Evolutionary conservation across 2,329 filamentous ascomycete species (phyloP), one percentile per base, ranked within the genome.

Genomic region (Fusarium abutilonis): DNA sequence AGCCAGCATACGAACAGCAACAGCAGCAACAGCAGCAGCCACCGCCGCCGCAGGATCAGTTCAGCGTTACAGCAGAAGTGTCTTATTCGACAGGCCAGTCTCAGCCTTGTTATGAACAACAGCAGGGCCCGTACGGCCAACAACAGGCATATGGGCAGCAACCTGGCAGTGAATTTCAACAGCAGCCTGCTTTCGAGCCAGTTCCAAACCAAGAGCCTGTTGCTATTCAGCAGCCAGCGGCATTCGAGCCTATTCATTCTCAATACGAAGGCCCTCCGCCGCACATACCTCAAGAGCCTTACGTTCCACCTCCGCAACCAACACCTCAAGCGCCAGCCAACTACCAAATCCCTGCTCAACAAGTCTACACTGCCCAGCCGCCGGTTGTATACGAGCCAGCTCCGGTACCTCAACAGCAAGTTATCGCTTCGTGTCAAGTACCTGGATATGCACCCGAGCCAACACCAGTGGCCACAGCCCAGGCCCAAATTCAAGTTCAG

Each of bases 1-100:
- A 60, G 2, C 17, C 36, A 3, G 2, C 7, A 0, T 63, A 55
- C 6, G 52, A 6, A 23, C 21, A 62, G 4, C 63, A 65, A 14
- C 59, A n/a, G n/a, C n/a, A n/a, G n/a, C n/a, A n/a, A n/a, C n/a
- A n/a, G n/a, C n/a, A n/a, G n/a, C n/a, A n/a, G n/a, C n/a, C n/a
- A n/a, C n/a, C n/a, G n/a, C n/a, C n/a, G n/a, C n/a, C 60, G 26
- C 54, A 54, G 1, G 49, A 19, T 26, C 56, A 64, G 14, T 60
- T 63, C 2, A 58, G 44, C 1, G 40, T 45, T 1, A 42, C 49
- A 0, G 36, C 51, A 3, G 58, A 66, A 7, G 29, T 50, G 0
- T 49, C 58, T 4, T 64, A 45, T 14, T 36, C 47, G 0, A 46
- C 45, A 1, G 36, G 23, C 9, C 60, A 64, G 1, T 7, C 47